phyloP scores from a whole-genome alignment of 192 early-diverging fungal genomes.

The Linnemannia zychae region DNA sequence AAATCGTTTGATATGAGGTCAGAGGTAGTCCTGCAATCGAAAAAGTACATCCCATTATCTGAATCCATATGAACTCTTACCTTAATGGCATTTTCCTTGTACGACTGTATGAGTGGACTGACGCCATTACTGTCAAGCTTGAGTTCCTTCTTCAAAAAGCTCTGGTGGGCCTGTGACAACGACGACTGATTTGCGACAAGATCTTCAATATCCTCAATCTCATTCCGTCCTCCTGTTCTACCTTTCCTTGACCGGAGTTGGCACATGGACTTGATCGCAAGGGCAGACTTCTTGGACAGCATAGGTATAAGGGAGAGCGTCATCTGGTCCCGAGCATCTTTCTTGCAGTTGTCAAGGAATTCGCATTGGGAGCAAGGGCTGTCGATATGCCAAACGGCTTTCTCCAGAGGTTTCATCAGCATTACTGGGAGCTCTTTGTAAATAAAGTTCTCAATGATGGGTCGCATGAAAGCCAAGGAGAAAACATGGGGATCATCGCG shows the following conservation, averaged over 20 bases:
- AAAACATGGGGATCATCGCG: conserved; percentile 30
- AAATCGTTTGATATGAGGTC: neutral
- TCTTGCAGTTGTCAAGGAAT: conserved; percentile 32
- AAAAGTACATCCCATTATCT: neutral
- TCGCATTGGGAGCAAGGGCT: conserved; percentile 46
- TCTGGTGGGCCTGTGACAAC: neutral
- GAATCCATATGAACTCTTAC: neutral
- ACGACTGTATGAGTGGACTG: conserved; percentile 20
- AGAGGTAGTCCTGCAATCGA: neutral
- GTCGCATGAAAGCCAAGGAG: conserved; percentile 42
- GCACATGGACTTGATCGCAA: conserved; percentile 32
- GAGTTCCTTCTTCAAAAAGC: conserved; percentile 15
- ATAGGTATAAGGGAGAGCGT: conserved; percentile 40
- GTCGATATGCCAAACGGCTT: conserved; percentile 46
- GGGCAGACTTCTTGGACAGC: conserved; percentile 37
- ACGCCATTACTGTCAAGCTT: neutral
- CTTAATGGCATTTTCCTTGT: neutral
- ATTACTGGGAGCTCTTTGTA: conserved; percentile 35
- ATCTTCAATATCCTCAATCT: conserved; percentile 47
- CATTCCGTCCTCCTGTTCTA: neutral
- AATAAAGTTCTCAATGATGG: conserved; percentile 45
- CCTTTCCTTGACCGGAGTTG: neutral
- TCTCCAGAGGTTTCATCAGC: conserved; percentile 20
- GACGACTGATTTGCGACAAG: conserved; percentile 4
- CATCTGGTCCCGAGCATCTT: conserved; percentile 29